Evolutionary conservation across 441 rosid species (phyloP).

Genomic region (Erysimum cheiri): DNA sequence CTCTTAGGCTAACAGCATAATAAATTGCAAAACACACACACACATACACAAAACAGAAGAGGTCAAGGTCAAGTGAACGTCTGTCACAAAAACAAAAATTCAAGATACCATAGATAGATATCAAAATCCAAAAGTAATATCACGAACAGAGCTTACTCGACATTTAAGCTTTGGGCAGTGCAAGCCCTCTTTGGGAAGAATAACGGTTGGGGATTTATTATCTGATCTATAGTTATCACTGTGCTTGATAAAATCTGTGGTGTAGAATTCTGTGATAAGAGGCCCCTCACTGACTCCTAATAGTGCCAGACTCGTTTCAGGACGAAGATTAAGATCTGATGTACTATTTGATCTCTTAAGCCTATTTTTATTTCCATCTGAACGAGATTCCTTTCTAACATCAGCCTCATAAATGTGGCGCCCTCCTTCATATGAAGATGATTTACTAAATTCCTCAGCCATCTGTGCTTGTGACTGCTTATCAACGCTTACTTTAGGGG

Average conservation of each 20-base stretch:
- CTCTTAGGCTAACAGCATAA: conserved; percentile 11
- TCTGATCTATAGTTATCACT: conserved; percentile 46
- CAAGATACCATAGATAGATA: conserved; percentile 8
- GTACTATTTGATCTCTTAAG: conserved; percentile 91
- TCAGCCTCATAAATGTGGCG: conserved; percentile 44
- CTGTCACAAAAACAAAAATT: conserved; percentile 9
- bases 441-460: conserved; percentile 42
- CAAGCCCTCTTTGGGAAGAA: conserved; percentile 55
- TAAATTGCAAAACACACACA: conserved; percentile 26
- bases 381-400: conserved; percentile 34
- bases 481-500: conserved; percentile 50
- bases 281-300: conserved; percentile 64
- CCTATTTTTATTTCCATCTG: conserved; percentile 59
- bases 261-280: conserved; percentile 77
- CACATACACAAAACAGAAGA: background rate
- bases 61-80: conserved; percentile 34
- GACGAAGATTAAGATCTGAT: conserved; percentile 61
- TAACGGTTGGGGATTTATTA: conserved; percentile 48
- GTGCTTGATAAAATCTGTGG: conserved; percentile 58
- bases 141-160: conserved; percentile 65
- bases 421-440: conserved; percentile 43
- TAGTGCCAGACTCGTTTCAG: conserved; percentile 57
- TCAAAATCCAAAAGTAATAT: conserved; percentile 25
- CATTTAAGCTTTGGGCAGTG: conserved; percentile 69
- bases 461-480: conserved; percentile 46